Evolutionary conservation across 129 eudicot species (phyloP).

Genomic region (Flaveria robusta): DNA sequence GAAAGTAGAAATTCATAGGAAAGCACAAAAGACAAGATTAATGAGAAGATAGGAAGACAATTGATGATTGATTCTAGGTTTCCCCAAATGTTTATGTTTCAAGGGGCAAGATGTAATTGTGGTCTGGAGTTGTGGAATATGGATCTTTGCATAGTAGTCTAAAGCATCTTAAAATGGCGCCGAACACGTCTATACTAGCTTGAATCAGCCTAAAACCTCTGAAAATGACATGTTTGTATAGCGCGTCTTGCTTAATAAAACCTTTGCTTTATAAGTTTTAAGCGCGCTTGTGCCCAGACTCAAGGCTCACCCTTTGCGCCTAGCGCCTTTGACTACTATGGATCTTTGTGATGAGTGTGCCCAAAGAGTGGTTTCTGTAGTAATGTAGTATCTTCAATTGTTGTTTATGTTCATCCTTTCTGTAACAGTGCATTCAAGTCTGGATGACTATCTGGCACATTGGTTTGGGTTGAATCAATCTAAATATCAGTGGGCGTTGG

Average conservation of each 20-base stretch:
- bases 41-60: conserved; percentile 2
- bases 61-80: neutral
- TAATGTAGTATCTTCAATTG: neutral
- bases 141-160: too few species aligned
- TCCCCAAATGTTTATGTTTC: neutral
- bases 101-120: neutral
- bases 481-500: conserved; percentile 97
- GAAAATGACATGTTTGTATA: too few species aligned
- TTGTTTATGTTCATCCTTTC: conserved; percentile 10
- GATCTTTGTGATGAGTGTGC: conserved; percentile 1
- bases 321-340: neutral
- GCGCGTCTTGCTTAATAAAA: too few species aligned
- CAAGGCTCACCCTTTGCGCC: too few species aligned
- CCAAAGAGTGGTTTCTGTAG: neutral
- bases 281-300: too few species aligned
- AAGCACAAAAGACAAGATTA: conserved; percentile 4
- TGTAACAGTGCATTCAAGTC: conserved; percentile 76
- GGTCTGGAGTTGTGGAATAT: neutral
- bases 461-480: conserved; percentile 96
- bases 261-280: too few species aligned
- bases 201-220: too few species aligned
- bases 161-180: too few species aligned
- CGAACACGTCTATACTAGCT: too few species aligned
- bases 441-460: conserved; percentile 81
- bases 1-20: neutral